phyloP scores from a whole-genome alignment of 2,329 filamentous ascomycete genomes.

The Lasiodiplodia theobromae region DNA sequence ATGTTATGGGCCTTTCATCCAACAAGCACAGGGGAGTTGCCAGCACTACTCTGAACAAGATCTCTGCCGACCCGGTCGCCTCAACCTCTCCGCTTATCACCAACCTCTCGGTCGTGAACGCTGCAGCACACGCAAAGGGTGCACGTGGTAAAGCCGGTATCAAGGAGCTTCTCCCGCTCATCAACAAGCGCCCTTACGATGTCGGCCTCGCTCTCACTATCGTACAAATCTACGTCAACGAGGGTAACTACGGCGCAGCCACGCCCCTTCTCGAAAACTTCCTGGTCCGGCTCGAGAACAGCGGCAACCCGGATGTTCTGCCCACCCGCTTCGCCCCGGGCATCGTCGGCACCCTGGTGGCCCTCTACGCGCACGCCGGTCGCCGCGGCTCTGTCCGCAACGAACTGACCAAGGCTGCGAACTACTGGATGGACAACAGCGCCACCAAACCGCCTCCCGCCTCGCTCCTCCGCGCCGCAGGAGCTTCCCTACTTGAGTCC shows the following conservation, averaged over 20 bases:
- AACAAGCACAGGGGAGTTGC: slow-evolving; percentile 73
- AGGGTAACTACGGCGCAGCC: slow-evolving; percentile 75
- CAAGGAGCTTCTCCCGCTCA: slow-evolving; percentile 71
- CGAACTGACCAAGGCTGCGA: slow-evolving; percentile 79
- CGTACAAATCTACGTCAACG: slow-evolving; percentile 79
- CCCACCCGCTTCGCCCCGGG: slow-evolving; percentile 84
- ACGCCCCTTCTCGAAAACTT: slow-evolving; percentile 78
- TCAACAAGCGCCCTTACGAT: slow-evolving; percentile 79
- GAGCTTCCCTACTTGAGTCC: slow-evolving; percentile 81
- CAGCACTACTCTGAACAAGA: slow-evolving; percentile 58
- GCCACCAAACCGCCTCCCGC: slow-evolving; percentile 48
- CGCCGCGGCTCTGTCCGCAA: slow-evolving; percentile 74
- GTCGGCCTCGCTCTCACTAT: slow-evolving; percentile 81
- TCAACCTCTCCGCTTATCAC: slow-evolving; percentile 61
- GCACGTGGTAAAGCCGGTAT: slow-evolving; percentile 71
- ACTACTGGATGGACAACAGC: slow-evolving; percentile 74
- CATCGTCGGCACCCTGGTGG: slow-evolving; percentile 78
- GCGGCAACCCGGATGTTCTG: slow-evolving; percentile 62
- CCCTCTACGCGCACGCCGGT: slow-evolving; percentile 78
- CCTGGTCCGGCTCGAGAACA: slow-evolving; percentile 73
- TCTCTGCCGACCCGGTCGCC: slow-evolving; percentile 40
- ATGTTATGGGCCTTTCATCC: slow-evolving; percentile 69
- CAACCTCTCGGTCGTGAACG: slow-evolving; percentile 69
- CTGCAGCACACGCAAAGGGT: slow-evolving; percentile 74
- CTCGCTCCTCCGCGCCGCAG: slow-evolving; percentile 81